Percentiles rank a stretch among this genome's conserved stretches.
phyloP scores from a whole-genome alignment of 257 asterid genomes.

The Solanum bukasovii region DNA sequence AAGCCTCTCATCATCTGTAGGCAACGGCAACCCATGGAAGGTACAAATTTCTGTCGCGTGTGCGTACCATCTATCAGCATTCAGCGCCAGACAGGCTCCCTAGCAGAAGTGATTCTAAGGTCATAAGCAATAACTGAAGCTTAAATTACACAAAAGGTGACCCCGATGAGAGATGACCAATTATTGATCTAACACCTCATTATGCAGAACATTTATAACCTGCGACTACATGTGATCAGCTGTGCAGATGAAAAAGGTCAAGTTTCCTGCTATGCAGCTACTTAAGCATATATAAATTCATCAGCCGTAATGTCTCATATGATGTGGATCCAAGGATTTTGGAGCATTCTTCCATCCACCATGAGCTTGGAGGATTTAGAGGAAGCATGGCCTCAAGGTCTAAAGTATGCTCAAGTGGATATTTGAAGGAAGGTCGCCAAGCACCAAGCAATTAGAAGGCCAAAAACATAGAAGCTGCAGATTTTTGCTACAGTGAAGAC shows the following conservation, averaged over 20 bases:
- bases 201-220: not conserved
- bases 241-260: not conserved
- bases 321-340: not conserved
- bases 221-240: not conserved
- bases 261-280: not conserved
- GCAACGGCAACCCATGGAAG: slow-evolving; percentile 58
- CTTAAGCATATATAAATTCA: not conserved
- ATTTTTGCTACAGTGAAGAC: not conserved
- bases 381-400: not conserved
- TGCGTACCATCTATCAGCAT: slow-evolving; percentile 76
- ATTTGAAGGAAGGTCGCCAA: not conserved
- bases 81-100: slow-evolving; percentile 93
- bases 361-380: not conserved
- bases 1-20: slow-evolving; percentile 70
- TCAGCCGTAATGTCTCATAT: not conserved
- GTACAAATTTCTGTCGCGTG: slow-evolving; percentile 56
- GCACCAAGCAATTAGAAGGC: not conserved
- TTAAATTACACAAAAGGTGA: slow-evolving; percentile 6
- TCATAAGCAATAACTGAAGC: slow-evolving; percentile 6
- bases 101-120: slow-evolving; percentile 17
- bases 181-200: not conserved
- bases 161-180: not conserved
- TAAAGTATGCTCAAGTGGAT: not conserved
- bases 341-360: not conserved
- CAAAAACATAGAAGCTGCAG: not conserved